A percentile compares a stretch with the other conserved stretches of the same genome.
Evolutionary conservation across 345 rosid genomes (phyloP).

Genomic region (Kernera saxatilis): DNA sequence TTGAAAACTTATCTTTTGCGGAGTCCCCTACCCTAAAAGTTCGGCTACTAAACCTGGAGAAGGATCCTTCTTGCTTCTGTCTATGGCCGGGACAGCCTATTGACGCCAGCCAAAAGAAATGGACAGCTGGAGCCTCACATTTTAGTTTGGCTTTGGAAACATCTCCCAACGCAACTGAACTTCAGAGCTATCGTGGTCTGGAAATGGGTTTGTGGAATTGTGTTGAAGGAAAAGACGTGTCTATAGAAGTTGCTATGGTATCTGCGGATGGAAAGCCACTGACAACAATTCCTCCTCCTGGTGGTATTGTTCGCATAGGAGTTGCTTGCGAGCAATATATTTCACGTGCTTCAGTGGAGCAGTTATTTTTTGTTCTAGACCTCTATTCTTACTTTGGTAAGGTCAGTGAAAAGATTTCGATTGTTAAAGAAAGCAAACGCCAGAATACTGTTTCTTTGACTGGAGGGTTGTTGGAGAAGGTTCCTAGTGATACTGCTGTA

Average conservation of each 20-base stretch:
- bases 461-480: conserved; percentile 72
- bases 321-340: conserved; percentile 80
- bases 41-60: conserved; percentile 72
- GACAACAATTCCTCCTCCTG: conserved; percentile 85
- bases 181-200: conserved; percentile 29
- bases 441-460: conserved; percentile 31
- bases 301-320: conserved; percentile 85
- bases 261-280: conserved; percentile 91
- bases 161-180: conserved; percentile 32
- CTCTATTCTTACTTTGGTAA: conserved; percentile 73
- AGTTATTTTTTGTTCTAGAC: conserved; percentile 86
- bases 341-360: conserved; percentile 92
- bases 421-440: conserved; percentile 57
- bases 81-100: conserved; percentile 88
- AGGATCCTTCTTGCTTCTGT: conserved; percentile 95
- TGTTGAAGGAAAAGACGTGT: conserved; percentile 68
- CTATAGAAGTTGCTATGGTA: conserved; percentile 78
- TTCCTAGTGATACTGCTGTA: conserved; percentile 94
- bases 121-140: conserved; percentile 62
- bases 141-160: conserved; percentile 81
- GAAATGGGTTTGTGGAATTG: conserved; percentile 69
- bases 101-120: conserved; percentile 96
- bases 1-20: conserved; percentile 65
- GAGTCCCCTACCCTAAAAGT: conserved; percentile 82
- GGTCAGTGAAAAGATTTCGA: conserved; percentile 77